Base-by-base conservation (phyloP, 139 green algal species). In the Chlorella sp. region DNA sequence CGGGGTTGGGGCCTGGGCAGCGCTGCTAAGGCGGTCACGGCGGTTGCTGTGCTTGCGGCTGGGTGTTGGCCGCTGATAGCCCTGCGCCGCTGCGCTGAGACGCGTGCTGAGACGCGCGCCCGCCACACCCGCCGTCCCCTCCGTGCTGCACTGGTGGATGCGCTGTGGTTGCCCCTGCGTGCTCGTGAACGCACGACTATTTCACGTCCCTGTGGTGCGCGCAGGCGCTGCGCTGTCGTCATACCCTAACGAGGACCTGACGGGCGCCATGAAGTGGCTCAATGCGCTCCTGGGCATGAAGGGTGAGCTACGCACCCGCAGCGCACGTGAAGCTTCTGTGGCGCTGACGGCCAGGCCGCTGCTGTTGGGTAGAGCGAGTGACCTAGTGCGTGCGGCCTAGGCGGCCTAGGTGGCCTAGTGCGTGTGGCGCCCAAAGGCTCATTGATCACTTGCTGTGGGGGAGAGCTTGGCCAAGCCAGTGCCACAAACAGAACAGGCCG, bases 221-320 rank as follows among this genome's bases (percentile, higher is more conserved):
- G 70, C 49, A 60, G 71, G 71, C 10, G 63, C 42, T 24, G 62
- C 67, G 0, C 72, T 85, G 49, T 78, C 74, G 3, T 36, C 60
- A 1, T 67, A 23, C 35, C 75, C 76, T 63, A 85, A 85, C 63
- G 55, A 76, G 2, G 83, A 85, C 67, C 64, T 88, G 31, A 60
- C 67, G 1, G 68, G 74, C 29, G 67, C 61, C 33, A 61, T 80
- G 14, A 82, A 80, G 35, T 83, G 74, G 70, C 61, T 85, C 17
- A 79, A 60, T 72, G 77, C 50, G 20, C 34, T 67, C 26, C 5
- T 20, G 51, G 51, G 17, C 31, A 59, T 60, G 32, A 59, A 6
- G 2, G 64, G 64, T 55, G 26, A 70, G 64, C 3, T 10, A 33
- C n/a, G n/a, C n/a, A n/a, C n/a, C n/a, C n/a, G n/a, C n/a, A n/a